Evolutionary conservation across 306 rosid genomes (phyloP).

Genomic region (Malus sieversii): DNA sequence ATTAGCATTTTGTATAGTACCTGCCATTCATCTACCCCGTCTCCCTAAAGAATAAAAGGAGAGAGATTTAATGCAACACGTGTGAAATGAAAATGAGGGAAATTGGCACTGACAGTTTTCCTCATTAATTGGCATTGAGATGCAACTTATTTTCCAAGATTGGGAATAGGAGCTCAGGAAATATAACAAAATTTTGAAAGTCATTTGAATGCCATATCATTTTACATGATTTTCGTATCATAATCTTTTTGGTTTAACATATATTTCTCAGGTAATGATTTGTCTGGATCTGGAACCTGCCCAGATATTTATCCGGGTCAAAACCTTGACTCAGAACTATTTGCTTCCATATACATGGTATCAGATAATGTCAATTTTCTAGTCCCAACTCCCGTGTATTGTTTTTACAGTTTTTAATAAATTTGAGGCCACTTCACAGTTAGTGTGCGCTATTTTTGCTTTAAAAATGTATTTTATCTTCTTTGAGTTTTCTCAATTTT

Average conservation of each 20-base stretch:
- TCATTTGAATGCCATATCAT: not conserved
- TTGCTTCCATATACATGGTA: not conserved
- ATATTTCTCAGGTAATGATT: slow-evolving; percentile 7
- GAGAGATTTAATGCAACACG: not conserved
- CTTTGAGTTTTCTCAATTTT: not conserved
- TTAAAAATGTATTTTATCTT: not conserved
- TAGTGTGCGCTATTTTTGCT: not conserved
- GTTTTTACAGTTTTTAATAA: not conserved
- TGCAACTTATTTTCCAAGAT: not conserved
- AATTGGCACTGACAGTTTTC: not conserved
- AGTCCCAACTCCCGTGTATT: not conserved
- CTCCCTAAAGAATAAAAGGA: not conserved
- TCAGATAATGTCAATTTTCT: not conserved
- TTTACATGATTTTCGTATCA: not conserved
- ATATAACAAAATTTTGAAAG: not conserved
- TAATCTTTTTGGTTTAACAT: not conserved
- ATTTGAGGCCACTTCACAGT: not conserved
- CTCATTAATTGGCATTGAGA: not conserved
- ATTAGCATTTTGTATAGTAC: not conserved
- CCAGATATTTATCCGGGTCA: not conserved
- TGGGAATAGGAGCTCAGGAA: not conserved
- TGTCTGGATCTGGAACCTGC: slow-evolving; percentile 3
- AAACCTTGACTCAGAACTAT: not conserved
- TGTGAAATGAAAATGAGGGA: not conserved
- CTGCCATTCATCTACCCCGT: not conserved